These are phyloP conservation scores for Gracilaria vermiculophylla DNA, from an alignment of 23 red algal genomes.

Conservation along the genomic window DNA sequence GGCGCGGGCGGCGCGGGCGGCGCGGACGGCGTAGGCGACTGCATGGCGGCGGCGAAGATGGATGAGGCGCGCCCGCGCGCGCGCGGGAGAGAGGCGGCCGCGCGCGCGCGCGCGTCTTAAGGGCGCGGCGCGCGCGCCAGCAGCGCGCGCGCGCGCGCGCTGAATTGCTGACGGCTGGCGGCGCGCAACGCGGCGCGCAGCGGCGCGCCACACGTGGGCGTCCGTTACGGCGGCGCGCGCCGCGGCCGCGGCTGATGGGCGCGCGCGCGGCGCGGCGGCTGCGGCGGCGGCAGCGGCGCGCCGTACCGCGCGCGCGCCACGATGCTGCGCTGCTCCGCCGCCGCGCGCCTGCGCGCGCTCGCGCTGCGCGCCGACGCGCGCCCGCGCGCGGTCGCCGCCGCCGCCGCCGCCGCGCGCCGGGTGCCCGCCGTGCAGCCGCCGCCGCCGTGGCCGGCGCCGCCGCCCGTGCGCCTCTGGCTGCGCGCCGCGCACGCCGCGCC, in stretches of 20 bases:
- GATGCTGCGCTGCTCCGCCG: neutral
- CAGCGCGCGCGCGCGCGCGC: too few species aligned
- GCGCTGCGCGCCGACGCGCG: too few species aligned
- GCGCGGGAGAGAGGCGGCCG: too few species aligned
- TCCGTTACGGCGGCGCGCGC: neutral
- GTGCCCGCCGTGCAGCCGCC: neutral
- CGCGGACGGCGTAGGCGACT: neutral
- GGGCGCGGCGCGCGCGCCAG: neutral
- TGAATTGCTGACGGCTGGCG: constrained; percentile 2
- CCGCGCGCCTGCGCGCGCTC: neutral
- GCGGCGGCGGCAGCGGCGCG: neutral
- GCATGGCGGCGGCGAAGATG: neutral
- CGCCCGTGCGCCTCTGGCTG: neutral
- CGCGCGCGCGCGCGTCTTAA: neutral
- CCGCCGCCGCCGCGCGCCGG: neutral
- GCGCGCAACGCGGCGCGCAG: neutral
- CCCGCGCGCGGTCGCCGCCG: neutral
- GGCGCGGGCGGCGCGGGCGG: neutral
- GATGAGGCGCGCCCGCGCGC: too few species aligned
- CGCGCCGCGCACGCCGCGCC: neutral
- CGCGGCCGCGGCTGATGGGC: neutral
- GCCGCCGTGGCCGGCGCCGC: neutral
- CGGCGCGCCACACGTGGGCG: neutral
- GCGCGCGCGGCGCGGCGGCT: too few species aligned
- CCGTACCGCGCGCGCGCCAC: neutral